Evolutionary conservation across 1,139 yeast genomes (phyloP).

Genomic region (Nakaseomyces uthaithaninus): DNA sequence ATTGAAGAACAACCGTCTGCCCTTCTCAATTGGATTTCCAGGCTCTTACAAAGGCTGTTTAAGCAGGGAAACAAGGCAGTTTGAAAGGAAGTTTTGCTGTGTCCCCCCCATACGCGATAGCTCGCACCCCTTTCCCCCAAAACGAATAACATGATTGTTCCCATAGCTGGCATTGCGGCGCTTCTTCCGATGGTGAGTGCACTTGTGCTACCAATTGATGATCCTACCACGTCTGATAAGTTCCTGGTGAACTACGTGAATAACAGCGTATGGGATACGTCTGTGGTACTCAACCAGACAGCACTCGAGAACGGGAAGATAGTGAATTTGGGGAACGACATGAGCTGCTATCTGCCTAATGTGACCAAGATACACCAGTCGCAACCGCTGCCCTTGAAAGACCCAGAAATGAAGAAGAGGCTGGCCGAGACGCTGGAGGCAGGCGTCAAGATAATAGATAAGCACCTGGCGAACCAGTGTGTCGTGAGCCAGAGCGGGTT

Average conservation of each 20-base stretch:
- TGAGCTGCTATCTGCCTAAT: constrained; percentile 23
- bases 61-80: too few species aligned
- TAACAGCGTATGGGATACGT: constrained; percentile 15
- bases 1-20: too few species aligned
- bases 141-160: neutral
- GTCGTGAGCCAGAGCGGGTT: constrained; percentile 41
- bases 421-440: constrained; percentile 14
- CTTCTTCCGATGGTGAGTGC: constrained; percentile 6
- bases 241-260: constrained; percentile 20
- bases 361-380: constrained; percentile 6
- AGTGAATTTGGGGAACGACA: constrained; percentile 16
- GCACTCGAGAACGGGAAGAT: constrained; percentile 16
- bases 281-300: constrained; percentile 12
- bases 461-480: constrained; percentile 30
- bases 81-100: too few species aligned
- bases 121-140: too few species aligned
- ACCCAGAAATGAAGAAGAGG: constrained; percentile 11
- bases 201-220: constrained; percentile 19
- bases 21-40: too few species aligned
- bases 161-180: neutral
- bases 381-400: constrained; percentile 10
- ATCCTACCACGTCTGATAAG: constrained; percentile 18
- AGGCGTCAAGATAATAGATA: constrained; percentile 26
- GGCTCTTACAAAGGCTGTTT: too few species aligned
- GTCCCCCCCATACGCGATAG: too few species aligned